Base-by-base conservation (phyloP, 2,329 filamentous ascomycete genomes). In the Fusarium sp. region DNA sequence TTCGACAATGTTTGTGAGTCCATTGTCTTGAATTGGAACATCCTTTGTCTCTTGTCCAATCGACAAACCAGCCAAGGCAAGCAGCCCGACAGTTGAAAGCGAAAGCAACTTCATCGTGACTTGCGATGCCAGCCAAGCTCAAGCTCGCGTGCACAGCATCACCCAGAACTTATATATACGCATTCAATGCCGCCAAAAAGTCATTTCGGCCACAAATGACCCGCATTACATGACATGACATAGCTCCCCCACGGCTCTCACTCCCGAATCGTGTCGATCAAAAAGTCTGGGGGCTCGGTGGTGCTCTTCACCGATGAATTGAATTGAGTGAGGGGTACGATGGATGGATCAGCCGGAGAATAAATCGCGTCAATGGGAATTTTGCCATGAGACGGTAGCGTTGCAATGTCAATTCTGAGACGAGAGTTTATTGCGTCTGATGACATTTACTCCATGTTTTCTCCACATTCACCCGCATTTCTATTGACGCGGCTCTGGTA, bases 301-400 rank as follows among this genome's bases (percentile, higher is more conserved):
- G 38, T 71, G 64, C 24, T 68, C 61, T 53, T 55, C 53, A 60
- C 71, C 55, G 62, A 60, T 59, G 33, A 26, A 51, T 16, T 36
- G 48, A 26, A 41, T 38, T 71, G 57, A 73, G 55, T 73, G 70
- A 73, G 70, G 71, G 70, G 67, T 44, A 66, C 20, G 44, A 60
- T 69, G 58, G 44, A 60, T 58, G 61, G 39, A 61, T 65, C 47
- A n/a, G 51, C 48, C 47, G 57, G 41, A 50, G 33, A 41, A 73
- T 44, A 61, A 56, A 71, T 58, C 54, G 71, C 71, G 58, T 73
- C 71, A 73, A 73, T 73, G 36, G 39, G 71, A 73, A 56, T 73
- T 73, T 45, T 44, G 33, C 71, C 71, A 60, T 50, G 13, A 6
- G 6, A 18, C 15, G 50, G 51, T 54, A 60, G 39, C 39, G 65